phyloP scores from a whole-genome alignment of 805 yeast species.

The Pichia exigua region DNA sequence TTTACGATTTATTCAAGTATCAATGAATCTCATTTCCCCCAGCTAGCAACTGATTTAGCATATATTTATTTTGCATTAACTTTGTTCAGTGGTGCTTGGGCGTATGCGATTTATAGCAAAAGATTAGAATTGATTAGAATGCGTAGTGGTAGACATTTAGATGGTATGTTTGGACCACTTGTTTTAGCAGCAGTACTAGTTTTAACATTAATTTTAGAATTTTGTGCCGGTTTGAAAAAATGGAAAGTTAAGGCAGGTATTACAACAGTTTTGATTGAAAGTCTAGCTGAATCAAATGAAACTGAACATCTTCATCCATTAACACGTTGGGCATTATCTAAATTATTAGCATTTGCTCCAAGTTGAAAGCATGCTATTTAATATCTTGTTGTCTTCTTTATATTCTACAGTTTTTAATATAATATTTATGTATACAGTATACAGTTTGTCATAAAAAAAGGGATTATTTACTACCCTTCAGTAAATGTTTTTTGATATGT shows the following conservation, averaged over 20 bases:
- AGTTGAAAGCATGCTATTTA: neutral
- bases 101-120: constrained; percentile 64
- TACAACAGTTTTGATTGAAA: constrained; percentile 8
- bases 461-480: constrained; percentile 6
- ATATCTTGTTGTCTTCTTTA: neutral
- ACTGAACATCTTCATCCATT: constrained; percentile 22
- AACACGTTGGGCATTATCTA: constrained; percentile 17
- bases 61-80: constrained; percentile 76
- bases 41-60: constrained; percentile 61
- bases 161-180: constrained; percentile 84
- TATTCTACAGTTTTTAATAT: neutral
- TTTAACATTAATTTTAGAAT: constrained; percentile 61
- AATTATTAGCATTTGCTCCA: constrained; percentile 20
- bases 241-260: constrained; percentile 18
- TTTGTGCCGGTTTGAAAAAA: constrained; percentile 51
- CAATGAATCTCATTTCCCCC: constrained; percentile 53
- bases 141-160: constrained; percentile 82
- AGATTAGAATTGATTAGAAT: constrained; percentile 68
- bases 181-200: constrained; percentile 65
- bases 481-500: constrained; percentile 20
- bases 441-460: neutral
- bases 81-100: constrained; percentile 82
- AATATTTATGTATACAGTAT: neutral
- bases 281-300: constrained; percentile 3
- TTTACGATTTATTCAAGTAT: constrained; percentile 74